A percentile compares a stretch with the other conserved stretches of the same genome.
Conservation (phyloP, 495 filamentous ascomycete genomes). For the Penicillium verhagenii region DNA sequence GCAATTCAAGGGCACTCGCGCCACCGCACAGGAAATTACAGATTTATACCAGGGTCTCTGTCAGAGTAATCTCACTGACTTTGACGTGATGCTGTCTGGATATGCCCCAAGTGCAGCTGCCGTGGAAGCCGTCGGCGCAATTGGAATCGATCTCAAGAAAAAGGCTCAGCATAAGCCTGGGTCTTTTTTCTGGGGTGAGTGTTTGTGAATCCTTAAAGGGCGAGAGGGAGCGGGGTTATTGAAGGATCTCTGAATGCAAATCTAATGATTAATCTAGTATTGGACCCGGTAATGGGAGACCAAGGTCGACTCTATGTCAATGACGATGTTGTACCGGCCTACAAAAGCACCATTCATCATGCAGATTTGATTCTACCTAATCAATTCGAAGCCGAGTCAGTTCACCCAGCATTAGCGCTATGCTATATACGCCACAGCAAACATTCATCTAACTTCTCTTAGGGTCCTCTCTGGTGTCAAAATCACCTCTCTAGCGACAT, state of each 20-base stretch:
- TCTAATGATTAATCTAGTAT: conserved; percentile 46
- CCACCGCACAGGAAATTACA: conserved; percentile 77
- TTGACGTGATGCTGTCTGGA: conserved; percentile 89
- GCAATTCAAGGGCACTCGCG: conserved; percentile 78
- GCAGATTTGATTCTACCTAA: conserved; percentile 95
- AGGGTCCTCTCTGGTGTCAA: conserved; percentile 80
- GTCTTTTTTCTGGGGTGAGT: conserved; percentile 83
- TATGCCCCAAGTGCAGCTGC: conserved; percentile 85
- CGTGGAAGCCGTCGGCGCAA: conserved; percentile 78
- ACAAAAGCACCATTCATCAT: conserved; percentile 70
- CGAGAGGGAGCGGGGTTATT: not conserved
- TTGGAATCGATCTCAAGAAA: conserved; percentile 74
- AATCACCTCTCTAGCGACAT: conserved; percentile 70
- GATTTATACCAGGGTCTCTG: conserved; percentile 82
- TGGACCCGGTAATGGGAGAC: conserved; percentile 98
- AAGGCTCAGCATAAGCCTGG: conserved; percentile 63
- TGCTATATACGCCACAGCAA: not conserved
- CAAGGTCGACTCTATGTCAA: conserved; percentile 87
- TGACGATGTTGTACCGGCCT: conserved; percentile 86
- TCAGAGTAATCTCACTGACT: conserved; percentile 76
- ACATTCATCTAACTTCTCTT: conserved; percentile 7
- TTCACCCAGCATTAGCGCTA: not conserved
- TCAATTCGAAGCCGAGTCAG: conserved; percentile 94
- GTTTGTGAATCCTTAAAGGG: conserved; percentile 1
- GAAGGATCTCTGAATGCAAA: not conserved